Evolutionary conservation across 306 rosid species (phyloP).

Genomic region (Casuarina glauca): DNA sequence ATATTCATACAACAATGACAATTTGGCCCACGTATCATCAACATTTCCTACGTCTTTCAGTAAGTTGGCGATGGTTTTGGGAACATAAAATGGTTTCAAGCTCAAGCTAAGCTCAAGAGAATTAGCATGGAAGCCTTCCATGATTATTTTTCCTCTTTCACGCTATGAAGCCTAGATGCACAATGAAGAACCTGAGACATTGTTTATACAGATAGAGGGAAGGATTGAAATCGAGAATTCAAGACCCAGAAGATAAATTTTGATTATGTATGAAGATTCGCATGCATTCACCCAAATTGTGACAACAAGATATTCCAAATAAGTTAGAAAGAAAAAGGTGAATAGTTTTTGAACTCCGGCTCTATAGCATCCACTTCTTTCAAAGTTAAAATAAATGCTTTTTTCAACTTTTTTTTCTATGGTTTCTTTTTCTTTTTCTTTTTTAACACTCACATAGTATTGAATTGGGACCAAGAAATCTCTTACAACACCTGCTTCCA

Average conservation of each 20-base stretch:
- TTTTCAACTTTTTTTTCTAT: background rate
- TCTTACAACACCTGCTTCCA: too few relatives aligned
- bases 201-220: background rate
- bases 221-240: slow-evolving; percentile 5
- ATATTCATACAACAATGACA: slow-evolving; percentile 6
- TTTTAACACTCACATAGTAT: too few relatives aligned
- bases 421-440: too few relatives aligned
- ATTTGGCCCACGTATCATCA: background rate
- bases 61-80: slow-evolving; percentile 2
- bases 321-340: too few relatives aligned
- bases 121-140: background rate
- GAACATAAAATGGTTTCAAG: background rate
- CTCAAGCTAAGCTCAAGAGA: slow-evolving; percentile 9
- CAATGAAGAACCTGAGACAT: background rate
- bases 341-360: background rate
- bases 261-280: slow-evolving; percentile 14
- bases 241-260: background rate
- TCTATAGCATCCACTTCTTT: background rate
- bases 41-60: background rate
- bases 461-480: too few relatives aligned
- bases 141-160: background rate
- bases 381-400: background rate
- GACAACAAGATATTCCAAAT: background rate
- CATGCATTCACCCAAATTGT: slow-evolving; percentile 4
- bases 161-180: background rate